Percentiles rank a stretch among this genome's conserved stretches.
phyloP scores from a whole-genome alignment of 805 yeast species.

The Saturnispora diversa region DNA sequence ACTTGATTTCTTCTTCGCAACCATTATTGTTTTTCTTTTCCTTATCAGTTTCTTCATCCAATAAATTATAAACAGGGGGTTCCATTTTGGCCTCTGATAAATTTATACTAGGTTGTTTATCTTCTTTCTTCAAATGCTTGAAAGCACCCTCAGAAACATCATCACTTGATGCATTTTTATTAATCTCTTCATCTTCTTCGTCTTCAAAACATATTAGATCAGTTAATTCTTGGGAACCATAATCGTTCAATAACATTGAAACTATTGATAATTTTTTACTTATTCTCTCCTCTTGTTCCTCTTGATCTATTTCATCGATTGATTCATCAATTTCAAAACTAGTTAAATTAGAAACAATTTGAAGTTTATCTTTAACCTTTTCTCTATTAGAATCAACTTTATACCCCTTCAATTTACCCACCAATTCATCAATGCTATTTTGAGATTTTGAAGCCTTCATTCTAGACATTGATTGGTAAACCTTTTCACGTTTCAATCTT shows the following conservation, averaged over 20 bases:
- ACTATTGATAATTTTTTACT: conserved; percentile 18
- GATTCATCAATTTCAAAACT: background rate
- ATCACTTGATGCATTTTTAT: no score
- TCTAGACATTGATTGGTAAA: conserved; percentile 33
- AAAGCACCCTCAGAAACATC: no score
- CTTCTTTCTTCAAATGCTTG: no score
- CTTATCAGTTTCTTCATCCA: no score
- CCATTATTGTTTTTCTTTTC: no score
- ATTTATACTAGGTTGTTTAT: no score
- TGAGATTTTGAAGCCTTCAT: conserved; percentile 3
- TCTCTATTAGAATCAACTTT: conserved; percentile 7
- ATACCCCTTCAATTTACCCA: conserved; percentile 20
- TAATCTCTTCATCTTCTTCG: conserved; percentile 1
- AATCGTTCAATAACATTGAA: conserved; percentile 20
- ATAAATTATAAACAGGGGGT: no score
- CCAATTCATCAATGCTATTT: conserved; percentile 17
- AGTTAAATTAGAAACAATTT: background rate
- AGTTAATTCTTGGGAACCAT: conserved; percentile 6
- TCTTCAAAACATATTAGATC: background rate
- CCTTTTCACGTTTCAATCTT: conserved; percentile 54
- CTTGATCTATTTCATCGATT: background rate
- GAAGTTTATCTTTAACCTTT: background rate
- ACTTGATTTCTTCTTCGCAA: background rate
- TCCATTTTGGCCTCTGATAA: no score
- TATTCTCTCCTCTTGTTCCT: background rate